Base-by-base conservation (phyloP, 2,329 filamentous ascomycete genomes). In the Xylaria polymorpha region DNA sequence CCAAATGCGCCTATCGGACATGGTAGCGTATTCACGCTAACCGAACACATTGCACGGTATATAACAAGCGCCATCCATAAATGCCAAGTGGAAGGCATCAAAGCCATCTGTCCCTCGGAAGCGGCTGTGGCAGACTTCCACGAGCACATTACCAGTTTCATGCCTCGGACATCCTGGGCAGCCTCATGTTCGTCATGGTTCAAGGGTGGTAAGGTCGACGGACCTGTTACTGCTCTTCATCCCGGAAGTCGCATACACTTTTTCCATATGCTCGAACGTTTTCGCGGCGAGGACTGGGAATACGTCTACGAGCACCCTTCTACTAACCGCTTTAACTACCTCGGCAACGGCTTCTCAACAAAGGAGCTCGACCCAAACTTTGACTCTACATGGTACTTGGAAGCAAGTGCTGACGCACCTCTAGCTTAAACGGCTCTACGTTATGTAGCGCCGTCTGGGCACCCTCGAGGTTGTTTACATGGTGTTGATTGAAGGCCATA, bases 261-360 rank as follows among this genome's bases (percentile, higher is more conserved):
- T 75, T 84, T 86, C 74, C 82, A 85, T 69, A 86, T 86, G 83
- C 79, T 88, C 25, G 82, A 84, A 72, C 74, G 75, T 8, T 82
- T 87, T 68, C 78, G 85, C 46, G 83, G 82, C 20, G 86, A 87
- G 75, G 84, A 88, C 72, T 88, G 82, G 80, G 85, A 87, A 55
- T 87, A 85, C 71, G 79, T 83, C 25, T 84, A 85, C 50, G 79
- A 82, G 35, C 75, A 70, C 68, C 70, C 65, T 9, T 71, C 71
- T n/a, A 70, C 71, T 65, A 87, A 87, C 71, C 77, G 85, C 39
- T 87, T 86, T 71, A 76, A 72, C n/a, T 87, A 85, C 67, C 77
- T 87, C 9, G 85, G 85, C 9, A 87, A 87, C 58, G 86, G 86
- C 0, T 86, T 86, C 72, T 85, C 85, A 29, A 78, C 77, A 4